Evolutionary conservation across 495 filamentous ascomycete species (phyloP).

Genomic region (Chlorociboria aeruginascens): DNA sequence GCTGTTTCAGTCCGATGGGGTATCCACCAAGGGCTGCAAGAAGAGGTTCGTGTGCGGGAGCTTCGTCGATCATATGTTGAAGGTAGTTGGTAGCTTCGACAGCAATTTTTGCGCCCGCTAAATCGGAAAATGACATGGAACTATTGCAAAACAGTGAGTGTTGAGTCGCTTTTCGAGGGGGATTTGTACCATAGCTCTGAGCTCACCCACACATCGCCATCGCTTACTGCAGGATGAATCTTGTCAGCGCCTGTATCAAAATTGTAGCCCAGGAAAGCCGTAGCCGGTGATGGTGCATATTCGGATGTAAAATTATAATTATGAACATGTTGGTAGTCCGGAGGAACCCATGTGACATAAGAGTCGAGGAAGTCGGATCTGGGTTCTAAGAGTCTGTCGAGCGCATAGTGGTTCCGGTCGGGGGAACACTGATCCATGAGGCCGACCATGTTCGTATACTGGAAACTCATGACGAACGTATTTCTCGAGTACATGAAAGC

Average conservation of each 20-base stretch:
- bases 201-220: constrained; percentile 1
- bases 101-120: constrained; percentile 15
- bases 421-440: no score
- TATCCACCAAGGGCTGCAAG: constrained; percentile 81
- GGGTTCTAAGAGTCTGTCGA: no score
- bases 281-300: no score
- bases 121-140: constrained; percentile 10
- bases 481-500: no score
- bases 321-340: no score
- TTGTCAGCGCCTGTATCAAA: background rate
- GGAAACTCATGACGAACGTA: no score
- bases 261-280: no score
- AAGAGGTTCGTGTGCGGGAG: constrained; percentile 67
- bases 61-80: constrained; percentile 53
- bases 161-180: background rate
- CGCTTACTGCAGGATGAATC: background rate
- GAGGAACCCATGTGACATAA: no score
- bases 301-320: no score
- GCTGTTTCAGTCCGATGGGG: constrained; percentile 60
- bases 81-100: constrained; percentile 91
- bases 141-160: background rate
- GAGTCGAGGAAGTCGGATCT: no score
- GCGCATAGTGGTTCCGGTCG: no score
- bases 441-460: no score
- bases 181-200: constrained; percentile 2